These are phyloP conservation scores for Geum urbanum DNA, from an alignment of 306 rosid species.

Conservation along the genomic window DNA sequence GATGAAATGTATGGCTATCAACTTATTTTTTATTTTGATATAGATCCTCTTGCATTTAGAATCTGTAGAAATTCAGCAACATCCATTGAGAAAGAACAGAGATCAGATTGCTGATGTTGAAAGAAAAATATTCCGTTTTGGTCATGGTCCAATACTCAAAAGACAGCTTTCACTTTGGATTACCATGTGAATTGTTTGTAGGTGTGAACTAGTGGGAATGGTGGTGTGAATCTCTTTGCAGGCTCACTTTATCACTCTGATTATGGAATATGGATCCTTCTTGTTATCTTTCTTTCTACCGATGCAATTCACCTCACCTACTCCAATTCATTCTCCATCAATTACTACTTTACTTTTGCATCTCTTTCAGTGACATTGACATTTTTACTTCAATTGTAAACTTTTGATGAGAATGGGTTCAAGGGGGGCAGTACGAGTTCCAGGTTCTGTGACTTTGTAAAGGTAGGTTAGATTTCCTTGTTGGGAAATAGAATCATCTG, in stretches of 20 bases:
- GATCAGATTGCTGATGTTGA: background rate
- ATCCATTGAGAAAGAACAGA: background rate
- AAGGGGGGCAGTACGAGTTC: background rate
- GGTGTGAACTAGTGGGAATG: background rate
- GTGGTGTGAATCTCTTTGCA: background rate
- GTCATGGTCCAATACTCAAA: background rate
- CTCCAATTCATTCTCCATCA: background rate
- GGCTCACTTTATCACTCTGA: background rate
- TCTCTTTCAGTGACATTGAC: slow-evolving; percentile 1
- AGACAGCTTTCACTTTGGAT: background rate
- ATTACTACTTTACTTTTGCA: background rate
- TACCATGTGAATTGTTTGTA: background rate
- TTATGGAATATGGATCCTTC: background rate
- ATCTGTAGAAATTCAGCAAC: background rate
- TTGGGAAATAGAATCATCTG: background rate
- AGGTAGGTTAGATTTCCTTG: slow-evolving; percentile 10
- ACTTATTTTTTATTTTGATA: background rate
- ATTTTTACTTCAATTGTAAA: background rate
- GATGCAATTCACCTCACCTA: background rate
- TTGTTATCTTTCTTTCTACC: background rate
- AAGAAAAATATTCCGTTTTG: background rate
- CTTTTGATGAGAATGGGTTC: background rate
- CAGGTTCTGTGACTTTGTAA: background rate
- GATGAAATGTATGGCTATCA: background rate
- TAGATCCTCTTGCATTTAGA: background rate